phyloP scores from a whole-genome alignment of 2,329 filamentous ascomycete genomes.

The Claviceps arundinis region DNA sequence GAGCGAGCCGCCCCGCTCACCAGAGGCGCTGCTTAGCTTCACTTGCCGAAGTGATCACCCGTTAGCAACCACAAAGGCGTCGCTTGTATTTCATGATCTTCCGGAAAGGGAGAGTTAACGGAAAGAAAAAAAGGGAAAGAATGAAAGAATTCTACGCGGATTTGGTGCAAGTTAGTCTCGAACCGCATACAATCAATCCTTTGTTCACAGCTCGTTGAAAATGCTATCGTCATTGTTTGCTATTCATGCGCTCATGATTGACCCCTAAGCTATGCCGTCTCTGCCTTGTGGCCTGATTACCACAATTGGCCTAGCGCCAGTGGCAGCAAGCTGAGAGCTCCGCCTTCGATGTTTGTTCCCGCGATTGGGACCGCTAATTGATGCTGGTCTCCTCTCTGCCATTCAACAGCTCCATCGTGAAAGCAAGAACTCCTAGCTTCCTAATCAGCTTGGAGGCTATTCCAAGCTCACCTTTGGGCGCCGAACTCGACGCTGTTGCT shows the following conservation, averaged over 20 bases:
- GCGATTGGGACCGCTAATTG: conserved; percentile 6
- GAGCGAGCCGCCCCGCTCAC: conserved; percentile 1
- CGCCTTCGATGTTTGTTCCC: conserved; percentile 8
- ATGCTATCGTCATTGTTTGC: background rate
- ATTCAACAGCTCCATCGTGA: background rate
- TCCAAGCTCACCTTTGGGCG: background rate
- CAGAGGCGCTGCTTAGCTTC: too few relatives aligned
- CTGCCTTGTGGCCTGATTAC: conserved; percentile 21
- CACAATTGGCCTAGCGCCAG: conserved; percentile 14
- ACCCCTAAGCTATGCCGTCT: conserved; percentile 5
- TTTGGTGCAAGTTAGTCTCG: background rate
- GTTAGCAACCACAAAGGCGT: too few relatives aligned
- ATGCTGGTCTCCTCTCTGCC: conserved; percentile 3
- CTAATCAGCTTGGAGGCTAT: background rate
- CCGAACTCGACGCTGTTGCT: background rate
- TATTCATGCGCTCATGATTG: background rate
- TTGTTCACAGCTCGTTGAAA: background rate
- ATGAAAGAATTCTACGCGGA: background rate
- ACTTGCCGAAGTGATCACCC: too few relatives aligned
- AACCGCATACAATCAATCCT: background rate
- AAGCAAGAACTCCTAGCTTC: background rate
- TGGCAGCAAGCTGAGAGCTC: conserved; percentile 8
- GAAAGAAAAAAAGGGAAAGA: background rate
- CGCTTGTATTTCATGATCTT: too few relatives aligned
- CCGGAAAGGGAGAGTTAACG: background rate